Evolutionary conservation across 2,329 filamentous ascomycete genomes (phyloP).

Genomic region (Ophiostoma himal-ulmi): DNA sequence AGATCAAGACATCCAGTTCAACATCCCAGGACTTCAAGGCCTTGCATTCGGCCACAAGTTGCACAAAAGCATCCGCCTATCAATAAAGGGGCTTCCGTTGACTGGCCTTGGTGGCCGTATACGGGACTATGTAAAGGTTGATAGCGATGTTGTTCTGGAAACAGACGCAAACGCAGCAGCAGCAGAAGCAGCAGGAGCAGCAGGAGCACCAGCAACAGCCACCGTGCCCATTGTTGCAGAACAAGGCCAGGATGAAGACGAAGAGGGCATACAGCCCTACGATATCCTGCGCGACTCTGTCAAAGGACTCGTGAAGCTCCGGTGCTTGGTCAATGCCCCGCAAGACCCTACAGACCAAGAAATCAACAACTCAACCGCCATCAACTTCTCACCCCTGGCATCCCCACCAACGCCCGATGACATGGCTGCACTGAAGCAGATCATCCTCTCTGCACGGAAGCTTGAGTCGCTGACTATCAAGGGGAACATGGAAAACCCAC

Average conservation of each 20-base stretch:
- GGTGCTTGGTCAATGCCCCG: not conserved
- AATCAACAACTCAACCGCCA: not conserved
- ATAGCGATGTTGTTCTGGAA: not conserved
- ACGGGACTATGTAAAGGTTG: not conserved
- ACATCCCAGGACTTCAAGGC: slow-evolving; percentile 19
- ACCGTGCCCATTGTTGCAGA: not conserved
- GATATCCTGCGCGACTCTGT: slow-evolving; percentile 11
- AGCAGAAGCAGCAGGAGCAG: not conserved
- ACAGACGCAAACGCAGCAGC: not conserved
- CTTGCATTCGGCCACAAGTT: slow-evolving; percentile 18
- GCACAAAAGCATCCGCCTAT: slow-evolving; percentile 4
- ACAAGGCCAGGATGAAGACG: not conserved
- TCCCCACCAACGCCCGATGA: slow-evolving; percentile 8
- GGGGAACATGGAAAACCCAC: not conserved
- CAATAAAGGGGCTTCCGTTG: slow-evolving; percentile 15
- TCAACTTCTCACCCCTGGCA: not conserved
- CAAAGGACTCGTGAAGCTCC: slow-evolving; percentile 4
- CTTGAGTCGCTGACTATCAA: slow-evolving; percentile 14
- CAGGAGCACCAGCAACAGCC: not conserved
- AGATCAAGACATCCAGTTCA: slow-evolving; percentile 11
- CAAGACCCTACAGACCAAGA: not conserved
- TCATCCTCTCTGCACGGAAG: not conserved
- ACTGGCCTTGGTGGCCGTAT: slow-evolving; percentile 17
- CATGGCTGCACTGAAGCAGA: slow-evolving; percentile 14
- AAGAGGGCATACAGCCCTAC: not conserved